phyloP scores from a whole-genome alignment of 2,329 filamentous ascomycete genomes.

The Fusarium chaquense region DNA sequence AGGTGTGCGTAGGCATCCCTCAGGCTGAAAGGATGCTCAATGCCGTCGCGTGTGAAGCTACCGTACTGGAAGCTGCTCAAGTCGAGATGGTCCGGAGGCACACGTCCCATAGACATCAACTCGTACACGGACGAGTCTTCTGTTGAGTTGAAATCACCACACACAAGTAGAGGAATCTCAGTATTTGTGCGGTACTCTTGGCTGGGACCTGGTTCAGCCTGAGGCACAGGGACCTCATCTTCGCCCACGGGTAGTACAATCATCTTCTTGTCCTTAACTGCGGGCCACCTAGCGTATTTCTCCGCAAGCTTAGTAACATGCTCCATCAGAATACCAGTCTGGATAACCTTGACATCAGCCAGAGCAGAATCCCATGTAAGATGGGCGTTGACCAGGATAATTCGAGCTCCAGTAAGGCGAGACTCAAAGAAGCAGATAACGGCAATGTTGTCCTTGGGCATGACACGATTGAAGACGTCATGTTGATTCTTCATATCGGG shows the following conservation, averaged over 20 bases:
- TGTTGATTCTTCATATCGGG: constrained; percentile 98
- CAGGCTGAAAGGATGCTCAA: constrained; percentile 93
- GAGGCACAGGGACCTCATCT: constrained; percentile 61
- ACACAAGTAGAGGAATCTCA: constrained; percentile 90
- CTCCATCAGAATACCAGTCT: constrained; percentile 96
- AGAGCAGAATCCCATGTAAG: constrained; percentile 93
- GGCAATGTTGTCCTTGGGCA: constrained; percentile 98
- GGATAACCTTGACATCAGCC: constrained; percentile 95
- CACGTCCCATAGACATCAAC: constrained; percentile 82
- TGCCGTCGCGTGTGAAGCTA: constrained; percentile 90
- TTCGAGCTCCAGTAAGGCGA: constrained; percentile 84
- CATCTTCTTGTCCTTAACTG: constrained; percentile 83
- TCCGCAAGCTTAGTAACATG: constrained; percentile 88
- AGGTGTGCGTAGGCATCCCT: constrained; percentile 90
- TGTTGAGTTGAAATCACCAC: constrained; percentile 96
- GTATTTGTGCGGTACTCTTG: constrained; percentile 87
- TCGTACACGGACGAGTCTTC: constrained; percentile 91
- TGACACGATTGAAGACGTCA: constrained; percentile 97
- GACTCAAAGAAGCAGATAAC: constrained; percentile 95
- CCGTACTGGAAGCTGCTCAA: constrained; percentile 87
- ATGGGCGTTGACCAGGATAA: constrained; percentile 95
- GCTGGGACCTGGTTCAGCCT: constrained; percentile 79
- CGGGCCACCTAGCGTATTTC: constrained; percentile 81
- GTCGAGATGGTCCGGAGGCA: constrained; percentile 83
- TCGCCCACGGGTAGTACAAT: constrained; percentile 60